Evolutionary conservation across 176 grass and related monocot species (phyloP).

Genomic region (Zea mays): Zm-B73-REFERENCE-NAM-5.0 NC_050097.1:166661501-166662000

Average conservation of each 20-base stretch:
- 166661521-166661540: background rate
- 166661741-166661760: background rate
- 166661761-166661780: background rate
- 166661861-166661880: too few species aligned
- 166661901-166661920: slow-evolving; percentile 1
- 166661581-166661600: background rate
- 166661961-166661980: too few species aligned
- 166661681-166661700: background rate
- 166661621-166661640: background rate
- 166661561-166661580: background rate
- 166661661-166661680: slow-evolving; percentile 3
- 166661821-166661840: too few species aligned
- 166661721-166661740: background rate
- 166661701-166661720: background rate
- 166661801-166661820: too few species aligned
- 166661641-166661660: background rate
- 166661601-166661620: background rate
- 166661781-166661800: slow-evolving; percentile 4
- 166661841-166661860: too few species aligned
- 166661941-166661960: background rate
- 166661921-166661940: slow-evolving; percentile 7
- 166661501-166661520: background rate
- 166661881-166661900: slow-evolving; percentile 16
- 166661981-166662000: too few species aligned
- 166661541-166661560: background rate